These are phyloP conservation scores for Erodium maritimum DNA, from an alignment of 345 rosid species.

Conservation along the genomic window DNA sequence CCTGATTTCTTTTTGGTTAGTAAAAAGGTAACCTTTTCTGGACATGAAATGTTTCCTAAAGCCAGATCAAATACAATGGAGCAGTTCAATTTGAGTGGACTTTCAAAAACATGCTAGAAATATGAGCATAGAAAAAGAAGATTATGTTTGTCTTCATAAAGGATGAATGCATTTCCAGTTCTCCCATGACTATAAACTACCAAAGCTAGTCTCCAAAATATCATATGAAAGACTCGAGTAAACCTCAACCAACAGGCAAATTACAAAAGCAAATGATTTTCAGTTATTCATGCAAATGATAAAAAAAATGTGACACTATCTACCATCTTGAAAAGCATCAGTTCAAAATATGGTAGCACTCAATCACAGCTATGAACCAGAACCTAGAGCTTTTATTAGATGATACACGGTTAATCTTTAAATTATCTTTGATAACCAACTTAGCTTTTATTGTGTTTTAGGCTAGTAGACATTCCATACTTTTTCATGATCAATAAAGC, in stretches of 20 bases:
- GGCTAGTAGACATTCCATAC: neutral
- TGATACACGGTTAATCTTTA: neutral
- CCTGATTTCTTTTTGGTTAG: too few species aligned
- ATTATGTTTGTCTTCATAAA: neutral
- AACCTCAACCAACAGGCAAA: neutral
- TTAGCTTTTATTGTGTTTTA: neutral
- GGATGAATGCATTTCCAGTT: neutral
- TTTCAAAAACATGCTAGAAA: neutral
- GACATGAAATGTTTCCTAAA: too few species aligned
- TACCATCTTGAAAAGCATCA: neutral
- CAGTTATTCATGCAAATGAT: neutral
- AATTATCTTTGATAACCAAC: neutral
- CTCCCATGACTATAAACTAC: neutral
- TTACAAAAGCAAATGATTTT: neutral
- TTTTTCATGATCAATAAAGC: neutral
- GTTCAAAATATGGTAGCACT: neutral
- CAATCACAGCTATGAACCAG: neutral
- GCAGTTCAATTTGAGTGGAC: neutral
- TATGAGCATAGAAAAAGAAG: neutral
- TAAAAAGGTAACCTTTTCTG: neutral
- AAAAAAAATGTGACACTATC: neutral
- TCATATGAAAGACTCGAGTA: neutral
- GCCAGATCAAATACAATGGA: neutral
- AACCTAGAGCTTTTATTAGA: neutral
- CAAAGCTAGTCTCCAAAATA: neutral